Base-by-base conservation (phyloP, 169 alveolate species). In the Plasmodium adleri region DNA sequence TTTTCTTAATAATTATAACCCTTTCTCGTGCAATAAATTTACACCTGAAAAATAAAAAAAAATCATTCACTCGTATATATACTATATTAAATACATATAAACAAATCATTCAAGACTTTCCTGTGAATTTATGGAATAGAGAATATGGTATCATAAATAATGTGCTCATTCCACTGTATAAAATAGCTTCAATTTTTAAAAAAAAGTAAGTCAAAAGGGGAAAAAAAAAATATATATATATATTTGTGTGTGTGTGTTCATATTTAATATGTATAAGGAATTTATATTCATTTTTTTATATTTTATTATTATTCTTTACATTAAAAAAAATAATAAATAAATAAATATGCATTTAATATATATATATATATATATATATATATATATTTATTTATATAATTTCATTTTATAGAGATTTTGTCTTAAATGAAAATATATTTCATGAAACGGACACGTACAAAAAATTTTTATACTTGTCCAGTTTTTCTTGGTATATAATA, bases 11-110 rank as follows among this genome's bases (percentile, higher is more conserved):
- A 26, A 72, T 86, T 12, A 49, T 86, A 24, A 86, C 92, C 20
- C 43, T 86, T 28, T 86, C 92, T 60, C 92, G 92, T 60, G 88
- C 88, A 28, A 70, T 86, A 58, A 72, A 52, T 24, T 43, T 86
- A n/a, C 92, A 86, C 20, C 71, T 86, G 45, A 59, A 43, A 71
- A 86, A 86, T 73, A 72, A 62, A 64, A 72, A 72, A 60, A 70
- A 86, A 71, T 59, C 92, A 9, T 86, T 86, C 49, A 67, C 74
- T 39, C 59, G 87, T 71, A 86, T 86, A 71, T 64, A 60, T 17
- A 72, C 92, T 12, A 86, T 86, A 47, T 60, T 86, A 39, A 24
- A 72, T 28, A 54, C 64, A 13, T 86, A 71, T 45, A 86, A 60
- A 86, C 59, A 72, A 47, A 86, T 86, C 24, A 72, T 86, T 86